Conservation (phyloP, 1,284 basidiomycete genomes). For the Chalciporus sp. region DNA sequence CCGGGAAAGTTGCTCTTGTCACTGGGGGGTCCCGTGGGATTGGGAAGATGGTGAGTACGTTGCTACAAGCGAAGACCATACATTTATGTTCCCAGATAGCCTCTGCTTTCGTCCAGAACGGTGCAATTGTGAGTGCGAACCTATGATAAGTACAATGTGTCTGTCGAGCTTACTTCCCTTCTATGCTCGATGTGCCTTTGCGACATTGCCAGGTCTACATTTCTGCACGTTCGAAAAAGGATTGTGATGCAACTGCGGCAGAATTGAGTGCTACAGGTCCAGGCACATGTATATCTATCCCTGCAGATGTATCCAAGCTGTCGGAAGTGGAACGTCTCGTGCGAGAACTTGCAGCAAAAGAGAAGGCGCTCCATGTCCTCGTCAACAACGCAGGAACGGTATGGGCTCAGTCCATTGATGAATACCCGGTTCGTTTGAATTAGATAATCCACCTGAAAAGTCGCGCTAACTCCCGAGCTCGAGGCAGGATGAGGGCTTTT, state of each 20-base stretch:
- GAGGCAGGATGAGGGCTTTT: constrained; percentile 51
- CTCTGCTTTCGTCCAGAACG: constrained; percentile 65
- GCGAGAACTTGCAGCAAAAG: constrained; percentile 50
- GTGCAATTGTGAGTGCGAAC: constrained; percentile 51
- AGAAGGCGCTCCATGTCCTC: constrained; percentile 59
- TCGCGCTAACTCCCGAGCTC: constrained; percentile 20
- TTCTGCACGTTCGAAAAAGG: constrained; percentile 59
- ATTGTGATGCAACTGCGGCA: constrained; percentile 57
- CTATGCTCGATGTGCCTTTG: background rate
- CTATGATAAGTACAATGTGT: background rate
- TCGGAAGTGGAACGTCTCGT: constrained; percentile 61
- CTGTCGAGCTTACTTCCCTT: background rate
- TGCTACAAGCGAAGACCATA: background rate
- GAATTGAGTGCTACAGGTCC: constrained; percentile 58
- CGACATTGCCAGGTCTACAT: constrained; percentile 59
- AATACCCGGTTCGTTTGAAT: constrained; percentile 48
- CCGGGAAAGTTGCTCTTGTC: constrained; percentile 63
- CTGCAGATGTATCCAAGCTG: constrained; percentile 61
- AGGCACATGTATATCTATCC: constrained; percentile 58
- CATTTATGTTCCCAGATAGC: constrained; percentile 52
- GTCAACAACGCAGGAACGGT: constrained; percentile 73
- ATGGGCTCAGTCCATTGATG: constrained; percentile 61
- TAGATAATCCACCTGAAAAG: background rate
- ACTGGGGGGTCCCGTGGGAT: constrained; percentile 76
- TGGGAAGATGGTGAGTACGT: constrained; percentile 62